Evolutionary conservation across 352 stramenopile species (phyloP), one percentile per base, ranked within the genome.

Genomic region (Sclerospora graminicola): DNA sequence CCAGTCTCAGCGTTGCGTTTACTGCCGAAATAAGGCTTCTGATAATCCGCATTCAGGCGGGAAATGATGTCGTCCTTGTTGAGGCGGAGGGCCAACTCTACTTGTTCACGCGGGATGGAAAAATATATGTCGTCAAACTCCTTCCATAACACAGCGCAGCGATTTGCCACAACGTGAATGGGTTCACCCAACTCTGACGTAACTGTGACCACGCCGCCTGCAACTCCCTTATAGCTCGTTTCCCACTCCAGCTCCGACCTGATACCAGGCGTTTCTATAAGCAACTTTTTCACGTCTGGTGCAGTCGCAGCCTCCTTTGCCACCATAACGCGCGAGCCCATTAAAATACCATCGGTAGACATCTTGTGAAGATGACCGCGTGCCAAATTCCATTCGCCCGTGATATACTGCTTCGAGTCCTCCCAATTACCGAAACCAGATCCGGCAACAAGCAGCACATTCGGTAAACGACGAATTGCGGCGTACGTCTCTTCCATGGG

Each of bases 61-160:
- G 55, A 54, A 28, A 91, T 87, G 41, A 93, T 91, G 30, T 66
- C 34, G 14, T 83, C 60, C 64, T 86, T 88, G 60, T 88, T 76
- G 4, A 77, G 37, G 8, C 73, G 60, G 15, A 95, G 65, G 2
- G 77, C 70, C 2, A 74, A 45, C 37, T 71, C 74, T 18, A 88
- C 54, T 40, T 93, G 70, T 5, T 86, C 81, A 26, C 70, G 71
- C 14, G 77, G 63, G 33, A 84, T 74, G 2, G 61, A 73, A 33
- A 92, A 95, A 57, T 90, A 95, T 56, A 86, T 88, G 10, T 81
- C 61, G 48, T 93, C 83, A 28, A 92, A 88, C 41, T 90, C 73
- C 37, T 77, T 73, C 83, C 83, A 94, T 24, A 87, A 52, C 34
- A 86, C 13, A 38, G 54, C 67, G 41, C 83, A 74, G 21, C 82